Evolutionary conservation across 441 rosid genomes (phyloP), one percentile per base, ranked within the genome.

Genomic region (Mallotus japonicus): DNA sequence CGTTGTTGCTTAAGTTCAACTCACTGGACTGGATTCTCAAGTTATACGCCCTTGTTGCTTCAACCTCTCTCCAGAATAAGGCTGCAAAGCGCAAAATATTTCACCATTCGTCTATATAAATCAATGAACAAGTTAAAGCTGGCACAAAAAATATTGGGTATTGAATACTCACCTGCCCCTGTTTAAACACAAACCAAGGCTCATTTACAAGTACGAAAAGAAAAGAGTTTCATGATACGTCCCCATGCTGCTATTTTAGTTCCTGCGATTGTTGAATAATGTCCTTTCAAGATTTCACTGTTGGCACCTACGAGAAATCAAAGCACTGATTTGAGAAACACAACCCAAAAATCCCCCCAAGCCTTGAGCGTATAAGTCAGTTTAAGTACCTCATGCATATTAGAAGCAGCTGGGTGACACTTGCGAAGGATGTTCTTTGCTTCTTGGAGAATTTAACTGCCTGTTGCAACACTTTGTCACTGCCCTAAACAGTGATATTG

Each of bases 371-470:
- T 50, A 28, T 28, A 14, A 50, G 44, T 64, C 22, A 32, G 24
- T 62, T 62, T 28, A 42, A 44, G 44, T 44, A n/a, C 20, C 8
- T 64, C 28, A 12, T 42, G 51, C 32, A 28, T 28, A 32, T 44
- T 20, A 42, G 24, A 46, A 5, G 34, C 17, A 64, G 53, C 8
- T 8, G n/a, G 54, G 32, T 40, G 14, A 62, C 49, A 65, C 6
- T 47, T 47, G 66, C 20, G 28, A 5, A 20, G 11, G 49, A 13
- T 47, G 17, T 15, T 6, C 1, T 47, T 46, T 34, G 24, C 19
- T 65, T 65, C 11, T 65, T 22, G 24, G 15, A 57, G 64, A 19
- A 69, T 16, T 64, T 57, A 57, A 69, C 53, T 22, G 62, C 53
- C 3, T 57, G 64, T 64, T 58, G 37, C 22, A 28, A 6, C 44